Conservation (phyloP, 2,329 filamentous ascomycete species). For the Nothophaeocryptopus gaeumannii region DNA sequence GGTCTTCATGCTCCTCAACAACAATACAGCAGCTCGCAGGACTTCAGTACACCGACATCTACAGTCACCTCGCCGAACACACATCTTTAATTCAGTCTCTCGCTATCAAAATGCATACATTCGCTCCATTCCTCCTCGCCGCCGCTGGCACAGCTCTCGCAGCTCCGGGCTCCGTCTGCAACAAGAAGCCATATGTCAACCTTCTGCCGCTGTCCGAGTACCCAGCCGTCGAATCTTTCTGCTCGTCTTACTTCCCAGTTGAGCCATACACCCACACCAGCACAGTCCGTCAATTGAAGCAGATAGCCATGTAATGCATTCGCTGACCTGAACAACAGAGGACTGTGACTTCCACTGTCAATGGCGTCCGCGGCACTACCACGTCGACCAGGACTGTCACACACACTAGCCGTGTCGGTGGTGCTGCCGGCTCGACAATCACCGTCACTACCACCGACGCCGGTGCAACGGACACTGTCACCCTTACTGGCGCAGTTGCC, state of each 20-base stretch:
- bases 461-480: neutral
- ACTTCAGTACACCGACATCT: neutral
- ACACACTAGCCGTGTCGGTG: too few species aligned
- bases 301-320: neutral
- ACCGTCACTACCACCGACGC: neutral
- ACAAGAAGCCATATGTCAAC: neutral
- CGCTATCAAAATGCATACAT: too few species aligned
- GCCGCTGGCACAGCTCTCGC: neutral
- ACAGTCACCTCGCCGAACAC: conserved; percentile 1
- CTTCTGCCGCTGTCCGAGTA: neutral
- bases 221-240: neutral
- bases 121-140: neutral
- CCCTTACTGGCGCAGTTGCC: neutral
- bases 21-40: too few species aligned
- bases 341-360: too few species aligned
- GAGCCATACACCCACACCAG: neutral
- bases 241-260: neutral
- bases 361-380: too few species aligned
- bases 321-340: too few species aligned
- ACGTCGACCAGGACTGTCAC: too few species aligned
- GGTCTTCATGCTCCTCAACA: too few species aligned
- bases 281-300: neutral
- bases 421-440: neutral
- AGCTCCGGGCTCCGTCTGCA: neutral
- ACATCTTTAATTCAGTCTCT: neutral